phyloP scores from a whole-genome alignment of 164 flowering plant genomes.

The Cinnamomum chago region DNA sequence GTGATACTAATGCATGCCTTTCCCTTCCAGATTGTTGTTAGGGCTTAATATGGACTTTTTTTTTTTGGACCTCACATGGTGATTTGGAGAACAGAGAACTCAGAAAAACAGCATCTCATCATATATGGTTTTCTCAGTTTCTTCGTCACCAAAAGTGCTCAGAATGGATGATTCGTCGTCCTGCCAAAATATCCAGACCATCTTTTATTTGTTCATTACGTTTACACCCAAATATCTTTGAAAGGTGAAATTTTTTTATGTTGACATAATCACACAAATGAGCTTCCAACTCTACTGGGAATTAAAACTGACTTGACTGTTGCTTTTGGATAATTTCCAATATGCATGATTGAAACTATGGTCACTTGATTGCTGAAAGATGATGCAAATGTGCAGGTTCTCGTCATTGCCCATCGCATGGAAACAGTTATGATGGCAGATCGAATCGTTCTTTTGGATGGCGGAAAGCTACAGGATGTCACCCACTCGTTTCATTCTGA shows the following conservation, averaged over 20 bases:
- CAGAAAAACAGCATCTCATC: not conserved
- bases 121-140: not conserved
- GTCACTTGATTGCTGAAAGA: not conserved
- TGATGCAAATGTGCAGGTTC: conserved; percentile 13
- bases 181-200: not conserved
- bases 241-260: not conserved
- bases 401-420: conserved; percentile 19
- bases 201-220: not conserved
- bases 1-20: not conserved
- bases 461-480: conserved; percentile 12
- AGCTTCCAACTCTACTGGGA: not conserved
- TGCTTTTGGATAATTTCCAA: not conserved
- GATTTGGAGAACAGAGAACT: not conserved
- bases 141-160: no score
- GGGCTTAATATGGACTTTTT: not conserved
- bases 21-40: not conserved
- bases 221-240: not conserved
- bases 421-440: conserved; percentile 23
- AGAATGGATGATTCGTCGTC: not conserved
- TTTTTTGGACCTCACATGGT: not conserved
- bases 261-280: not conserved
- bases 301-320: no score
- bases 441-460: conserved; percentile 12
- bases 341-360: not conserved
- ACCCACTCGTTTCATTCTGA: conserved; percentile 6